Conservation (phyloP, 2,329 filamentous ascomycete species). For the Sarocladium strictum region DNA sequence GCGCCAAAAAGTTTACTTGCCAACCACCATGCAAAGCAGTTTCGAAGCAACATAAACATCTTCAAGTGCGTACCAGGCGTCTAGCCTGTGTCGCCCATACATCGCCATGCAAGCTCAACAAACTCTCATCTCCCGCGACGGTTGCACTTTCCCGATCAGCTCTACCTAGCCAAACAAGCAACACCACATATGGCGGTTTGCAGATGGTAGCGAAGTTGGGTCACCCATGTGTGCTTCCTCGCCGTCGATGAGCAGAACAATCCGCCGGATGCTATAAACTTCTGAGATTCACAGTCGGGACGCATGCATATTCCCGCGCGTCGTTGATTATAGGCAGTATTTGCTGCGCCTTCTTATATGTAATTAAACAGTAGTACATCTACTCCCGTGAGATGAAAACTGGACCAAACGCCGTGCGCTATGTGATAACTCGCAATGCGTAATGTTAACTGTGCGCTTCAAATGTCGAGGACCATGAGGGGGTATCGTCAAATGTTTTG, state of each 20-base stretch:
- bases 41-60: neutral
- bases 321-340: neutral
- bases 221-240: too few species aligned
- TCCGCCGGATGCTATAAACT: neutral
- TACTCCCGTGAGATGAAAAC: slow-evolving; percentile 39
- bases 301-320: neutral
- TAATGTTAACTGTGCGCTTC: slow-evolving; percentile 10
- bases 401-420: slow-evolving; percentile 52
- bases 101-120: neutral
- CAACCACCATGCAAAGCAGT: neutral
- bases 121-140: neutral
- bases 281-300: neutral
- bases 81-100: neutral
- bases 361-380: slow-evolving; percentile 46
- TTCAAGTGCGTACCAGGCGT: neutral
- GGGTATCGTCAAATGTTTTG: slow-evolving; percentile 6
- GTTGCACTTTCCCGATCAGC: neutral
- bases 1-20: neutral
- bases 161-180: neutral
- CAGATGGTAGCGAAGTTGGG: too few species aligned
- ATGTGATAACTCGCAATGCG: slow-evolving; percentile 31
- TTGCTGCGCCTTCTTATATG: slow-evolving; percentile 33
- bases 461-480: slow-evolving; percentile 4
- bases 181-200: neutral
- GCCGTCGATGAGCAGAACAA: too few species aligned